Evolutionary conservation across 2,329 filamentous ascomycete genomes (phyloP), one percentile per base, ranked within the genome.

Genomic region (Botrytis byssoidea): DNA sequence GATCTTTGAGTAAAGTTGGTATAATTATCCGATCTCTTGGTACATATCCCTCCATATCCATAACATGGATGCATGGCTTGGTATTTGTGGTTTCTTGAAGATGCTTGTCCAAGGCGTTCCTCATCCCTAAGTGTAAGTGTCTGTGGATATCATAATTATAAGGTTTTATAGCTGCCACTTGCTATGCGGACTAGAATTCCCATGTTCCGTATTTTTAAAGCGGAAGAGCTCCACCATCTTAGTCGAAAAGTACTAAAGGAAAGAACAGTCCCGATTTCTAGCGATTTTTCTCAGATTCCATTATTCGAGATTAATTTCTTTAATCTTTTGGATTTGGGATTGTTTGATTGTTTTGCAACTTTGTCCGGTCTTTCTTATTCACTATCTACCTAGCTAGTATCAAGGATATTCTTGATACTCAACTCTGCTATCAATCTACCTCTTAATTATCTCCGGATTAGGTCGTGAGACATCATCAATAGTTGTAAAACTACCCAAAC

Each of bases 211-310:
- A 29, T 66, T 64, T 48, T 44, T 35, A 67, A 67, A 64, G 61
- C 61, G 61, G 37, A 48, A 67, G 44, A 67, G 44, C 32, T 67
- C 64, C 64, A 46, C 37, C 44, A 29, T 48, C 22, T 35, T 35
- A 29, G 64, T 46, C 22, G 59, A 71, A 71, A 65, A 65, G 59
- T 71, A 71, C 70, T 71, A 71, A 71, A 71, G 70, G 70, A 57
- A 71, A 71, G 55, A 40, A 65, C 22, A 55, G 46, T 51, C 70
- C 70, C 59, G 29, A 63, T 64, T 64, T 63, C 55, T 40, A 29
- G 37, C 46, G 35, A 46, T 22, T n/a, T 8, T 8, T 18, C 32
- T 22, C 35, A 32, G 35, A 25, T 44, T 57, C 29, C 68, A 46
- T 18, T 35, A 42, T 59, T 46, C 25, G 37, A 46, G 61, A 57